Evolutionary conservation across 176 grass and related monocot species (phyloP).

Genomic region (Zoysia pacifica): DNA sequence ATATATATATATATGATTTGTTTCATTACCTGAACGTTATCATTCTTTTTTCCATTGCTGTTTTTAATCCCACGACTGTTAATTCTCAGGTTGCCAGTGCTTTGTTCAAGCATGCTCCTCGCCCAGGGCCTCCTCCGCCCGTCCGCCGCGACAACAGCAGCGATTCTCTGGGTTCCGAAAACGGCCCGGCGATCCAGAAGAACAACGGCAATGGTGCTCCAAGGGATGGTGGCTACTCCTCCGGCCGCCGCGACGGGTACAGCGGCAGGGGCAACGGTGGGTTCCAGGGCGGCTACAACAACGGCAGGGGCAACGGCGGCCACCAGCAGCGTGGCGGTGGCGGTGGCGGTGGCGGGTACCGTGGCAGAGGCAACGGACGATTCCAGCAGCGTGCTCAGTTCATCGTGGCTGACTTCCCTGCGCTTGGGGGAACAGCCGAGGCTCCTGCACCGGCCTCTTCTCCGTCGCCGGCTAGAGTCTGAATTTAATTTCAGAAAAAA

Average conservation of each 20-base stretch:
- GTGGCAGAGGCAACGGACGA: not conserved
- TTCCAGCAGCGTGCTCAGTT: not conserved
- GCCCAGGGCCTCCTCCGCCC: not conserved
- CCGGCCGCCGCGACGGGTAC: not conserved
- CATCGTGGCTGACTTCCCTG: not conserved
- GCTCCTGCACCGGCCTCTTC: not conserved
- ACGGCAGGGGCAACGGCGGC: not conserved
- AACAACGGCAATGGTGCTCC: not conserved
- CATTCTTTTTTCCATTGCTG: not conserved
- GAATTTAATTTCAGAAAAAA: not conserved
- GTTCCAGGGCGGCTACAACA: not conserved
- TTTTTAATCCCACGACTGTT: not conserved
- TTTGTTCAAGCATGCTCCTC: not conserved
- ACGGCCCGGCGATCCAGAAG: not conserved
- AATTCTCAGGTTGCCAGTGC: not conserved
- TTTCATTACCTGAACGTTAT: not conserved
- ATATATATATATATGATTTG: not conserved
- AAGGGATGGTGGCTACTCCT: not conserved
- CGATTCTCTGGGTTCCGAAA: not conserved
- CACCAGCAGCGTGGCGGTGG: not conserved
- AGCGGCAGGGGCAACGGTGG: not conserved
- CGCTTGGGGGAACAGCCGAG: not conserved
- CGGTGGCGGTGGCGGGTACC: not conserved
- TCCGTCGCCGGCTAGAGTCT: not conserved
- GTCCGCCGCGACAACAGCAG: not conserved